Conservation (phyloP, 192 early-diverging fungal genomes). For the Backusella circina region DNA sequence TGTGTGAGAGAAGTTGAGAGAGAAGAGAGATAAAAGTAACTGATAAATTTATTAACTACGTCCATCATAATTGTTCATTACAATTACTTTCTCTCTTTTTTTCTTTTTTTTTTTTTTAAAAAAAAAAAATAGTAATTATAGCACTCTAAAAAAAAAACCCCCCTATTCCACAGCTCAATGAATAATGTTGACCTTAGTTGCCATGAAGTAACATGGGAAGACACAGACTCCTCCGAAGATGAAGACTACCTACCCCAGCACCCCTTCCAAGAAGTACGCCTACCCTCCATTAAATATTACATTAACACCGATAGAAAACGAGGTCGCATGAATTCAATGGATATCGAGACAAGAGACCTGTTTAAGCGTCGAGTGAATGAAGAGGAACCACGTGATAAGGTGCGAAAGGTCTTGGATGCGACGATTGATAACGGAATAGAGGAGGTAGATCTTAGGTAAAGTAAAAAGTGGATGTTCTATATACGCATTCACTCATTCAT, state of each 20-base stretch:
- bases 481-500: neutral
- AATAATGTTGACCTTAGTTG: neutral
- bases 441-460: constrained; percentile 26
- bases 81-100: neutral
- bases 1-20: too few species aligned
- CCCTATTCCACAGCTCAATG: neutral
- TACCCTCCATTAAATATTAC: neutral
- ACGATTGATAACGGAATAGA: constrained; percentile 29
- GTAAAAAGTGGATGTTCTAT: neutral
- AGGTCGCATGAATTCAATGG: constrained; percentile 16
- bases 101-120: neutral
- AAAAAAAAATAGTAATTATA: too few species aligned
- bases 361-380: neutral
- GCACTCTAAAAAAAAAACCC: too few species aligned
- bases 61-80: constrained; percentile 2
- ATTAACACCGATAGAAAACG: neutral
- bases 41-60: neutral
- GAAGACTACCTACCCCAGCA: constrained; percentile 23
- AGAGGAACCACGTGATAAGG: constrained; percentile 9
- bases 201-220: constrained; percentile 19
- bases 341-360: constrained; percentile 8
- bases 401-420: constrained; percentile 14
- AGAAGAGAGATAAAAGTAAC: neutral
- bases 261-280: neutral
- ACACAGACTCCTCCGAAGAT: constrained; percentile 29